Percentiles rank a stretch among this genome's conserved stretches.
Conservation (phyloP, 352 stramenopile genomes). For the Phytophthora lateralis region DNA sequence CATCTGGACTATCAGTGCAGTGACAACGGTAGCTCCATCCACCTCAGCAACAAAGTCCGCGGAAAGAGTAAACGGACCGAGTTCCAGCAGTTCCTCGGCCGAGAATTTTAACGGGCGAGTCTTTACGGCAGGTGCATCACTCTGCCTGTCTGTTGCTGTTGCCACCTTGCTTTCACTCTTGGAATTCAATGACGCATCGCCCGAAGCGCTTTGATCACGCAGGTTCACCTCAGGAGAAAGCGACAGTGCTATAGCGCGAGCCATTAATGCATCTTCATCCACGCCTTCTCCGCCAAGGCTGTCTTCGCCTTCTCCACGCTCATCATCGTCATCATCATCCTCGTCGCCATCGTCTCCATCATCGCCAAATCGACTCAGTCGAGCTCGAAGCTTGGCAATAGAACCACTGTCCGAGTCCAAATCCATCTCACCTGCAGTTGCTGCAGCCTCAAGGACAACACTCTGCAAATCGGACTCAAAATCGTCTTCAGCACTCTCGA, state of each 20-base stretch:
- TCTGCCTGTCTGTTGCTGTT: constrained; percentile 5
- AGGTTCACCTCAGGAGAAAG: constrained; percentile 82
- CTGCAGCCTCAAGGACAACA: constrained; percentile 29
- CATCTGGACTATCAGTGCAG: constrained; percentile 66
- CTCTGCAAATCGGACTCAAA: constrained; percentile 43
- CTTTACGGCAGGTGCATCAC: constrained; percentile 30
- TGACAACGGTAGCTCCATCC: constrained; percentile 51
- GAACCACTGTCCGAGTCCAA: constrained; percentile 70
- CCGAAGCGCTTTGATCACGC: constrained; percentile 51
- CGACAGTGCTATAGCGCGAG: constrained; percentile 86
- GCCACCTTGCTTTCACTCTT: constrained; percentile 26
- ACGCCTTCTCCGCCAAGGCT: constrained; percentile 70
- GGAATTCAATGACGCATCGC: constrained; percentile 11
- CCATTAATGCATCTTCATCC: constrained; percentile 91
- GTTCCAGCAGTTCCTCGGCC: constrained; percentile 64
- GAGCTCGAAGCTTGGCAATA: constrained; percentile 62
- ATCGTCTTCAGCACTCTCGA: constrained; percentile 28
- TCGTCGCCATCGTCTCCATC: constrained; percentile 64
- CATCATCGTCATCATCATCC: constrained; percentile 63
- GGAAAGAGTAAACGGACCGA: constrained; percentile 69
- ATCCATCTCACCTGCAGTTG: constrained; percentile 59
- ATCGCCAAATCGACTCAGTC: constrained; percentile 73
- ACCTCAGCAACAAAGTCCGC: constrained; percentile 46
- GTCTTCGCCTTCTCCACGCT: constrained; percentile 48
- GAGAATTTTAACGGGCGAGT: constrained; percentile 65